Evolutionary conservation across 1,139 yeast species (phyloP), one percentile per base, ranked within the genome.

Genomic region (Lodderomyces margitis): DNA sequence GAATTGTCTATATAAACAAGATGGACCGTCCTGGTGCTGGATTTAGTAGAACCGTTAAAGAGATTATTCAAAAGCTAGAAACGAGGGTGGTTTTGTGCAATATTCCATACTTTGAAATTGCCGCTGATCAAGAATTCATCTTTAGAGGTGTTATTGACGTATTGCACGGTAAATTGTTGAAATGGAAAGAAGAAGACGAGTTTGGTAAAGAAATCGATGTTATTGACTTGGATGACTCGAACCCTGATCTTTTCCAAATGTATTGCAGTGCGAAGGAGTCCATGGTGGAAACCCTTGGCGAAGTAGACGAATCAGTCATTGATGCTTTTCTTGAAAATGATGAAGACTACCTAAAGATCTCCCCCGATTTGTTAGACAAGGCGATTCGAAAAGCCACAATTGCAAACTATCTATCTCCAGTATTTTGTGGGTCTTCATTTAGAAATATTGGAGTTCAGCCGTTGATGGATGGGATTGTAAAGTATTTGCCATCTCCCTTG

Each of bases 21-120:
- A 91, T 92, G 98, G 99, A 92, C 64, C 75, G 98, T 45, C 85
- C 82, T 14, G 98, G 98, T 11, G 96, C 98, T 0, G 97, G 97
- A 0, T 92, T 81, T 58, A 84, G 96, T 46, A 71, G 96, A 46
- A 87, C 97, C 0, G 95, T 89, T 4, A 80, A 80, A 51, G 98
- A 92, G 53, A 76, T 92, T 20, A 84, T 87, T n/a, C 68, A 80
- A 19, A 87, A 87, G 56, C 66, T 94, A 45, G 81, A 80, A 16
- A 87, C 95, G 0, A 71, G 83, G 34, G 89, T 84, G 3, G 86
- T 83, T 0, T 61, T 89, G 37, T 71, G 89, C 21, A 91, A 85
- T 46, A 64, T 87, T n/a, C 99, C 99, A 0, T 81, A 73, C 61
- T 91, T 81, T 51, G 68, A 62, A 39, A 49, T 54, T 7, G 68